These are phyloP conservation scores for Adenanthera pavonina DNA, from an alignment of 306 rosid genomes.

Conservation along the genomic window DNA sequence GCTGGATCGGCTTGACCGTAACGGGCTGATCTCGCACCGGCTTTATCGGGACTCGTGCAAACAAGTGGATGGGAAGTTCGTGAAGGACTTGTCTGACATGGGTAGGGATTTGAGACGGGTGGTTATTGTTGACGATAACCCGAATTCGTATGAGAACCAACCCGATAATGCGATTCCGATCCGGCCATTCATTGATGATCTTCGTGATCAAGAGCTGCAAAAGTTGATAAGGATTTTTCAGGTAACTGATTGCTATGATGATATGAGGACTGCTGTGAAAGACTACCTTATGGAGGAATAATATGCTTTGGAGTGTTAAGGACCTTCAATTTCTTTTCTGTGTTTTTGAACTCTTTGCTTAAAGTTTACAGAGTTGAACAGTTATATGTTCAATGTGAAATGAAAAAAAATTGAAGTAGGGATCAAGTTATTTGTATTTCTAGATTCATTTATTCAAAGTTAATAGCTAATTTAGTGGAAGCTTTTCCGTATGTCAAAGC, in stretches of 20 bases:
- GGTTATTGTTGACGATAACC: conserved; percentile 89
- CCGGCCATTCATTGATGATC: conserved; percentile 64
- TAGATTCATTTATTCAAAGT: conserved; percentile 3
- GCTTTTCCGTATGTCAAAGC: neutral
- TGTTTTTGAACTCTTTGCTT: too few species aligned
- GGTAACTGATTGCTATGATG: conserved; percentile 59
- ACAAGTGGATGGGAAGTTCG: conserved; percentile 65
- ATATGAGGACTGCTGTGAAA: conserved; percentile 81
- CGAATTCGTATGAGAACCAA: conserved; percentile 67
- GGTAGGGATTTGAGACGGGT: conserved; percentile 74
- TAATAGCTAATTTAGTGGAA: neutral
- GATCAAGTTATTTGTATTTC: neutral
- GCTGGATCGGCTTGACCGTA: conserved; percentile 69
- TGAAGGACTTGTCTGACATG: conserved; percentile 68
- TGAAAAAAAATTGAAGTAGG: conserved; percentile 7
- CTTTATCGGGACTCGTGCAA: conserved; percentile 81
- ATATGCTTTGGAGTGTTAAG: neutral
- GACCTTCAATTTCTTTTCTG: neutral
- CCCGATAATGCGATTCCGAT: conserved; percentile 82
- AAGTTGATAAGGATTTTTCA: conserved; percentile 61
- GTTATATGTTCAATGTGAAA: conserved; percentile 47
- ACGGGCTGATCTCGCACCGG: conserved; percentile 66
- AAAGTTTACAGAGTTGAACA: conserved; percentile 39
- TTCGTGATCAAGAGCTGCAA: conserved; percentile 63
- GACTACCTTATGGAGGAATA: conserved; percentile 28